These are phyloP conservation scores for Chenopodium suecicum DNA, from an alignment of 148 eudicot genomes.

Conservation along the genomic window DNA sequence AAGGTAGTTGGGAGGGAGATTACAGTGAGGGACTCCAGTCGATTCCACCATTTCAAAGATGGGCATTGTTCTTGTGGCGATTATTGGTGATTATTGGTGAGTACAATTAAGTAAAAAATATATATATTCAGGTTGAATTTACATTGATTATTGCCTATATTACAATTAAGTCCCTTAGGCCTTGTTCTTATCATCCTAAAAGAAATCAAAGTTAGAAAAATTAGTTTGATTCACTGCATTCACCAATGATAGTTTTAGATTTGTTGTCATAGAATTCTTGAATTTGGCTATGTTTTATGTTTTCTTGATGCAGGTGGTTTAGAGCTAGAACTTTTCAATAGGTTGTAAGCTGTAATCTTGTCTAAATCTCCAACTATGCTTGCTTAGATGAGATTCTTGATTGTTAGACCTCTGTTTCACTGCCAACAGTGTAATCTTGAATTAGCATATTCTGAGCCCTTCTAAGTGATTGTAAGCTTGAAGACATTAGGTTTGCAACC, in stretches of 20 bases:
- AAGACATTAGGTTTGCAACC: neutral
- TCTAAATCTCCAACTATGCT: neutral
- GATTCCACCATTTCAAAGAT: constrained; percentile 77
- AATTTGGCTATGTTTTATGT: neutral
- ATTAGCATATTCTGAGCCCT: neutral
- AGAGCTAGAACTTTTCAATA: neutral
- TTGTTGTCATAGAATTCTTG: neutral
- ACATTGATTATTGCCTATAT: neutral
- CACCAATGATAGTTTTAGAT: neutral
- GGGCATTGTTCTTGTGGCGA: constrained; percentile 67
- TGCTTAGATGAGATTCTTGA: neutral
- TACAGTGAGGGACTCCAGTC: constrained; percentile 76
- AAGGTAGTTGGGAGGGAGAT: constrained; percentile 64
- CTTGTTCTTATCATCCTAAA: neutral
- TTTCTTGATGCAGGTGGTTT: neutral
- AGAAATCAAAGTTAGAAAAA: too few species aligned
- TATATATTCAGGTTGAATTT: neutral
- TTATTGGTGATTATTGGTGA: constrained; percentile 54
- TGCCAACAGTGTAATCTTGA: neutral
- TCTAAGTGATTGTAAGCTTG: neutral
- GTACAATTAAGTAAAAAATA: too few species aligned
- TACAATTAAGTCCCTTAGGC: neutral
- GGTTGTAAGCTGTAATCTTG: neutral
- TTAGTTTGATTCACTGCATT: neutral
- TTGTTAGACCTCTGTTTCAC: neutral